Conservation (phyloP, 768 basidiomycete species). For the Paxillus rubicundulus region DNA sequence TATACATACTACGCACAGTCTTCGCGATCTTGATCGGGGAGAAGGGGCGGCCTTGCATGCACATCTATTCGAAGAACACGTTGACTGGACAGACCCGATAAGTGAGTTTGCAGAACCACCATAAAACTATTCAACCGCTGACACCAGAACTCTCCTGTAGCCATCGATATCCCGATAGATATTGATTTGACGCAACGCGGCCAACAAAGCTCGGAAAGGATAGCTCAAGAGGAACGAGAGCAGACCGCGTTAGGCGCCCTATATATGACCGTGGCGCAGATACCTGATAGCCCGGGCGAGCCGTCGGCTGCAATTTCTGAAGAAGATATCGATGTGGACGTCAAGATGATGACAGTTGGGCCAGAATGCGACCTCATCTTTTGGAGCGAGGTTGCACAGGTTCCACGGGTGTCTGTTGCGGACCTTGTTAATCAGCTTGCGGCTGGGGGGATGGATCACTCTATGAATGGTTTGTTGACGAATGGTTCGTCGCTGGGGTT, state of each 20-base stretch:
- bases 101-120: constrained; percentile 49
- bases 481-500: constrained; percentile 36
- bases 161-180: constrained; percentile 59
- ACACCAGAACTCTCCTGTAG: constrained; percentile 36
- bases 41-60: constrained; percentile 85
- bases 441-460: constrained; percentile 40
- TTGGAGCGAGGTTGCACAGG: constrained; percentile 46
- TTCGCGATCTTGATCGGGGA: constrained; percentile 84
- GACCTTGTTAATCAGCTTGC: constrained; percentile 68
- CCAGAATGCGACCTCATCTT: constrained; percentile 64
- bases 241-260: constrained; percentile 71
- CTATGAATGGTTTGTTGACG: constrained; percentile 35
- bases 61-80: constrained; percentile 78
- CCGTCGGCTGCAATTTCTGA: constrained; percentile 57
- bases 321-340: constrained; percentile 65
- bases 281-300: constrained; percentile 79
- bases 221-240: constrained; percentile 73
- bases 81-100: constrained; percentile 83
- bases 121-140: constrained; percentile 20
- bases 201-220: constrained; percentile 64
- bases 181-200: constrained; percentile 58
- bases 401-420: constrained; percentile 50
- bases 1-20: constrained; percentile 63
- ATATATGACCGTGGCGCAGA: constrained; percentile 67
- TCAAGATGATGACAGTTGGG: constrained; percentile 66